phyloP scores from a whole-genome alignment of 2,329 filamentous ascomycete species.

The Xylaria sp. region DNA sequence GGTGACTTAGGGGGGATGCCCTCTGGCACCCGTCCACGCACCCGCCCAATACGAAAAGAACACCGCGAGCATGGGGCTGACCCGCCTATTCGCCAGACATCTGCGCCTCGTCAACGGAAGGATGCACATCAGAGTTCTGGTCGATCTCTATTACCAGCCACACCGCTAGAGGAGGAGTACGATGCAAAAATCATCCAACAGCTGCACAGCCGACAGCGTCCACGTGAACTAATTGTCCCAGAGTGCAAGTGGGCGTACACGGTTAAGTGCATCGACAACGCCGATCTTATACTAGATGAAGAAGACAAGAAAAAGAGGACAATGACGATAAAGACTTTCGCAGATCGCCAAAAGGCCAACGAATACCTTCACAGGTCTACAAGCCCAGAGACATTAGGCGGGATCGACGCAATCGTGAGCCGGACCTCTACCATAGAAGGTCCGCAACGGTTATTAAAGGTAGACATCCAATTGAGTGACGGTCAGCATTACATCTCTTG shows the following conservation, averaged over 20 bases:
- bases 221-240: slow-evolving; percentile 3
- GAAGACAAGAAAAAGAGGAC: slow-evolving; percentile 4
- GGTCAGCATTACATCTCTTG: slow-evolving; percentile 30
- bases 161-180: background rate
- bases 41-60: background rate
- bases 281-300: background rate
- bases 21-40: background rate
- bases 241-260: slow-evolving; percentile 18
- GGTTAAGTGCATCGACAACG: slow-evolving; percentile 16
- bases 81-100: background rate
- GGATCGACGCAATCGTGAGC: slow-evolving; percentile 20
- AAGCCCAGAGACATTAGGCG: slow-evolving; percentile 15
- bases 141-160: background rate
- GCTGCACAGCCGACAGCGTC: background rate
- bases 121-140: no score
- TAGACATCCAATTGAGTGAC: slow-evolving; percentile 25
- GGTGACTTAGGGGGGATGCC: background rate
- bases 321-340: slow-evolving; percentile 9
- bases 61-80: background rate
- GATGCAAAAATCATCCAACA: background rate
- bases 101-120: background rate
- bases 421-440: slow-evolving; percentile 21
- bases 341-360: slow-evolving; percentile 32
- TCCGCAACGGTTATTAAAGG: slow-evolving; percentile 25
- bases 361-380: slow-evolving; percentile 26